These are phyloP conservation scores for Capronia coronata DNA, from an alignment of 2,329 filamentous ascomycete genomes.

Conservation along the genomic window DNA sequence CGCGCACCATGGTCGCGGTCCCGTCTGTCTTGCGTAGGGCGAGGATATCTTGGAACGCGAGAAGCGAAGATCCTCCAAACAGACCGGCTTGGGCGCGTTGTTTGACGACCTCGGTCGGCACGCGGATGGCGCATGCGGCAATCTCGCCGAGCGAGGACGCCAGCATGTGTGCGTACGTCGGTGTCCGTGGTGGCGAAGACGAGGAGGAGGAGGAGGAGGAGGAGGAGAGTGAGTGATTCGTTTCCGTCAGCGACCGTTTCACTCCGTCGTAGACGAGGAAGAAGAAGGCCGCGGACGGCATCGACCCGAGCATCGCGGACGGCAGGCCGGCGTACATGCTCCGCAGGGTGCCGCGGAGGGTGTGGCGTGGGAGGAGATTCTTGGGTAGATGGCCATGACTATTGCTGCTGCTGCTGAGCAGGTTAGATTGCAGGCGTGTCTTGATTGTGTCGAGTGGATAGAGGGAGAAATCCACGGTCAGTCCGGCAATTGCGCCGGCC, in stretches of 20 bases:
- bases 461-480: constrained; percentile 92
- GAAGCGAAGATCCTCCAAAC: constrained; percentile 62
- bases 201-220: constrained; percentile 22
- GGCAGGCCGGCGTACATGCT: constrained; percentile 93
- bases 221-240: constrained; percentile 23
- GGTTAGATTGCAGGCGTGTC: constrained; percentile 82
- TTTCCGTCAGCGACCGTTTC: constrained; percentile 50
- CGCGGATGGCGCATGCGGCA: constrained; percentile 82
- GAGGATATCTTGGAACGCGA: constrained; percentile 65
- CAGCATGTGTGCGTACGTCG: constrained; percentile 61
- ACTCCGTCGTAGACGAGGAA: constrained; percentile 87
- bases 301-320: constrained; percentile 80
- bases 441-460: constrained; percentile 98
- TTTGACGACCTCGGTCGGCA: constrained; percentile 95
- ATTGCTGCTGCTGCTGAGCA: constrained; percentile 67
- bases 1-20: constrained; percentile 55
- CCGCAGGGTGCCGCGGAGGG: constrained; percentile 75
- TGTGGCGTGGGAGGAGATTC: constrained; percentile 26
- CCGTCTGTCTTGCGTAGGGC: constrained; percentile 36
- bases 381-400: constrained; percentile 33
- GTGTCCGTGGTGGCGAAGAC: constrained; percentile 23
- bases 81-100: constrained; percentile 87
- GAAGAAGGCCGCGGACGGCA: constrained; percentile 91
- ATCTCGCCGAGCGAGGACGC: constrained; percentile 83
- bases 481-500: constrained; percentile 86